A percentile compares a stretch with the other conserved stretches of the same genome.
Evolutionary conservation across 768 basidiomycete species (phyloP).

Genomic region (Hemileccinum rubropunctum): DNA sequence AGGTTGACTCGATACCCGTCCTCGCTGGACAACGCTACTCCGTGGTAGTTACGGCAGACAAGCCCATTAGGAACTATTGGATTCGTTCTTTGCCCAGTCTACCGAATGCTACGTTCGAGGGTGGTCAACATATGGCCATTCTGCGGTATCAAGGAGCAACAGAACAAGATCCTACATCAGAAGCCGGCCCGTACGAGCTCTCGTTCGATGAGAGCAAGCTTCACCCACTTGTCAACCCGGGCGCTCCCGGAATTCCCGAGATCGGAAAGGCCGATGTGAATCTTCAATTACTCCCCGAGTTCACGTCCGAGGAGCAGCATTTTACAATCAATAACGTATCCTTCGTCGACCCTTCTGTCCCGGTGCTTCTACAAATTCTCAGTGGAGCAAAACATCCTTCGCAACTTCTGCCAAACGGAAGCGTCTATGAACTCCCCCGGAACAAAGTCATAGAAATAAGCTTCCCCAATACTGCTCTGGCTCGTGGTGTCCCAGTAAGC

Average conservation of each 20-base stretch:
- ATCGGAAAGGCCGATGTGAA: constrained; percentile 39
- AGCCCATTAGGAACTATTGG: constrained; percentile 51
- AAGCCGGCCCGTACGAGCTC: constrained; percentile 16
- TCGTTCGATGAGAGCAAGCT: constrained; percentile 39
- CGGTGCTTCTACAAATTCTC: constrained; percentile 54
- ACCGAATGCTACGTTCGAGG: constrained; percentile 26
- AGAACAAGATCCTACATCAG: constrained; percentile 37
- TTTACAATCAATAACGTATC: constrained; percentile 27
- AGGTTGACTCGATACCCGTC: constrained; percentile 34
- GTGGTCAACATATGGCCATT: constrained; percentile 46
- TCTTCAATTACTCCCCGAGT: constrained; percentile 19
- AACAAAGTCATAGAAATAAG: constrained; percentile 45
- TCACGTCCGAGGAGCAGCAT: background rate
- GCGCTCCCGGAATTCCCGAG: constrained; percentile 35
- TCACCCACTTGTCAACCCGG: constrained; percentile 30
- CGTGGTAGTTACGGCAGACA: constrained; percentile 41
- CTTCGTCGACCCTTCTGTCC: constrained; percentile 40
- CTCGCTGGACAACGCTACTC: constrained; percentile 39
- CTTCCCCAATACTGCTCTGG: constrained; percentile 33
- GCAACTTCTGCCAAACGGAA: constrained; percentile 45
- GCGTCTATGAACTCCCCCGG: constrained; percentile 41
- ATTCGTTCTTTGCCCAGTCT: constrained; percentile 40
- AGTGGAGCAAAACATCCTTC: constrained; percentile 44
- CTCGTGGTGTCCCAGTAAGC: constrained; percentile 26
- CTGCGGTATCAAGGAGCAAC: constrained; percentile 45